These are phyloP conservation scores for Ophiostoma quercus DNA, from an alignment of 2,329 filamentous ascomycete species.

Conservation along the genomic window DNA sequence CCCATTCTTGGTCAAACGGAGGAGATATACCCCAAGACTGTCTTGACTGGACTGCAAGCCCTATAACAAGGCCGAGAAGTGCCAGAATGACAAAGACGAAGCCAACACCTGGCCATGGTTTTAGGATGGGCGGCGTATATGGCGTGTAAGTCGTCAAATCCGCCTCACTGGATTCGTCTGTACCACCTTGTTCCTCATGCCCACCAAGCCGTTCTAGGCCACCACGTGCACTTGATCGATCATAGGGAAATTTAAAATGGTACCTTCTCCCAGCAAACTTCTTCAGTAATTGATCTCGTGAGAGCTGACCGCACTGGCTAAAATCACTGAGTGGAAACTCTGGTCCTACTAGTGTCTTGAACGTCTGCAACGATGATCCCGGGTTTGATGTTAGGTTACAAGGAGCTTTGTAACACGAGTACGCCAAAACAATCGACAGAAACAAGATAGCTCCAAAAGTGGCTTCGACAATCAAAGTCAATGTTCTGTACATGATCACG, in stretches of 20 bases:
- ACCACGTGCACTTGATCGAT: not conserved
- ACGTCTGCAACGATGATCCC: not conserved
- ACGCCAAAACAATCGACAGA: no score
- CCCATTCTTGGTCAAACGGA: no score
- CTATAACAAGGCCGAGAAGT: no score
- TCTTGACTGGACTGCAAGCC: no score
- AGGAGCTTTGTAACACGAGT: not conserved
- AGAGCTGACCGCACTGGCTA: not conserved
- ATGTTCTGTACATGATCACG: not conserved
- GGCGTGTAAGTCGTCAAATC: no score
- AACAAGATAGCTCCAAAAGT: no score
- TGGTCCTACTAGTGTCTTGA: not conserved
- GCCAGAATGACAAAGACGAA: no score
- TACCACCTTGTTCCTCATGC: not conserved
- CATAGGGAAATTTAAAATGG: not conserved
- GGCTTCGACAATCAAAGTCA: not conserved
- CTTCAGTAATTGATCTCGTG: not conserved
- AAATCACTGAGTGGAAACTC: not conserved
- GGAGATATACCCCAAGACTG: no score
- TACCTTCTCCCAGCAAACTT: not conserved
- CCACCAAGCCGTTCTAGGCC: no score
- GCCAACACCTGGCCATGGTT: no score
- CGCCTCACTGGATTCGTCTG: no score
- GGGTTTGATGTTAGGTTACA: not conserved
- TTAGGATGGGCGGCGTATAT: no score